These are phyloP conservation scores for Pseudogymnoascus sp. DNA, from an alignment of 2,329 filamentous ascomycete genomes.

Conservation along the genomic window DNA sequence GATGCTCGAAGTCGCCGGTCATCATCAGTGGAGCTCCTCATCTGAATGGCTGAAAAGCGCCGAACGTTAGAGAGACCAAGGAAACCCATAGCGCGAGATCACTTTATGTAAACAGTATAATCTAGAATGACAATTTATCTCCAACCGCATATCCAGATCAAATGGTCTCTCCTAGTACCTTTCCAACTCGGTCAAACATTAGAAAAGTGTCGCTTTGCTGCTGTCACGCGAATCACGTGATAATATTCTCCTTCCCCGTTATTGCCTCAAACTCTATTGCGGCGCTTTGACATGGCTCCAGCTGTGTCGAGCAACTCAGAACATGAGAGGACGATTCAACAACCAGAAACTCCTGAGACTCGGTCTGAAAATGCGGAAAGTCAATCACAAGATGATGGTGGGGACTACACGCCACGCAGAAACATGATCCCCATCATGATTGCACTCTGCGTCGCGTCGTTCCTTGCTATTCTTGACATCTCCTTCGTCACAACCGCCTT, in stretches of 20 bases:
- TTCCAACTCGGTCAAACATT: slow-evolving; percentile 10
- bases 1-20: slow-evolving; percentile 8
- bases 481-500: slow-evolving; percentile 52
- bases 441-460: slow-evolving; percentile 10
- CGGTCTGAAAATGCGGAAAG: slow-evolving; percentile 11
- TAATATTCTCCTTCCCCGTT: neutral
- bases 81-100: neutral
- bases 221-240: slow-evolving; percentile 10
- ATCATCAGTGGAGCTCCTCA: slow-evolving; percentile 7
- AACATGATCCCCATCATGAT: slow-evolving; percentile 12
- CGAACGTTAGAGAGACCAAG: slow-evolving; percentile 8
- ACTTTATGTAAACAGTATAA: neutral
- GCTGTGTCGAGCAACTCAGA: slow-evolving; percentile 9
- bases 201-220: slow-evolving; percentile 10
- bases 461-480: slow-evolving; percentile 13
- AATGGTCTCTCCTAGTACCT: slow-evolving; percentile 10
- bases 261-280: slow-evolving; percentile 11
- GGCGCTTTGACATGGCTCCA: slow-evolving; percentile 12
- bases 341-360: slow-evolving; percentile 9
- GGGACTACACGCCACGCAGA: slow-evolving; percentile 12
- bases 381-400: slow-evolving; percentile 11
- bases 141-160: slow-evolving; percentile 9
- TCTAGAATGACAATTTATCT: slow-evolving; percentile 10
- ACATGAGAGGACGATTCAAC: slow-evolving; percentile 7
- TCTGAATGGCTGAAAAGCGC: slow-evolving; percentile 11